Evolutionary conservation across 2,329 filamentous ascomycete species (phyloP), one percentile per base, ranked within the genome.

Genomic region (Anisogramma anomala): DNA sequence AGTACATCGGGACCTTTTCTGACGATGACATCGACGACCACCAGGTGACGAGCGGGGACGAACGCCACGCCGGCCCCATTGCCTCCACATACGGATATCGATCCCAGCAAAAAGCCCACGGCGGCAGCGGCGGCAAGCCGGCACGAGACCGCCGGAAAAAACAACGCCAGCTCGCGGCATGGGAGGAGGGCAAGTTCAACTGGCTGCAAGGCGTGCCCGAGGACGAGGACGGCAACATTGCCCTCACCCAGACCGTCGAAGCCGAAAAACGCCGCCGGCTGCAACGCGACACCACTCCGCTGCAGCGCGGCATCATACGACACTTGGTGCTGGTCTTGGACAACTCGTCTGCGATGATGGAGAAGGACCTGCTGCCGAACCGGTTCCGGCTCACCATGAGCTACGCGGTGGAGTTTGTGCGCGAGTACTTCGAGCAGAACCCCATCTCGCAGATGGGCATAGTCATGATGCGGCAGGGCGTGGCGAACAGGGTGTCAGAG

Each of bases 371-470:
- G 50, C 77, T 91, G 19, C 91, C 91, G 5, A 94, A 80, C 32
- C 77, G 89, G 46, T 88, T 89, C 61, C 73, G 87, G 27, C 73
- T 95, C 23, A 82, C 80, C 39, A 71, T 95, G 55, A 79, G 79
- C 49, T 93, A 87, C 61, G 82, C 87, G 13, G 76, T 82, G 49
- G 82, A 87, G 43, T 98, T 96, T 60, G 82, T 96, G 36, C 74
- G 80, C 45, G 89, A 95, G 59, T 98, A 86, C 64, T 98, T 96
- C 57, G 91, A 96, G 62, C 91, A 98, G 62, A 98, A 98, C 55
- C 91, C 91, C 9, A 96, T 98, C 50, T 94, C 87, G 8, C 91
- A 98, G 63, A 74, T 98, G 42, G 88, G 84, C 18, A 82, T 98
- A 22, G 69, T 98, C 28, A 89, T 84, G 37, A 94, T 96, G 84